Percentiles rank a stretch among this genome's conserved stretches.
These are phyloP conservation scores for Ceratocystis variospora DNA, from an alignment of 2,329 filamentous ascomycete genomes.

Conservation along the genomic window DNA sequence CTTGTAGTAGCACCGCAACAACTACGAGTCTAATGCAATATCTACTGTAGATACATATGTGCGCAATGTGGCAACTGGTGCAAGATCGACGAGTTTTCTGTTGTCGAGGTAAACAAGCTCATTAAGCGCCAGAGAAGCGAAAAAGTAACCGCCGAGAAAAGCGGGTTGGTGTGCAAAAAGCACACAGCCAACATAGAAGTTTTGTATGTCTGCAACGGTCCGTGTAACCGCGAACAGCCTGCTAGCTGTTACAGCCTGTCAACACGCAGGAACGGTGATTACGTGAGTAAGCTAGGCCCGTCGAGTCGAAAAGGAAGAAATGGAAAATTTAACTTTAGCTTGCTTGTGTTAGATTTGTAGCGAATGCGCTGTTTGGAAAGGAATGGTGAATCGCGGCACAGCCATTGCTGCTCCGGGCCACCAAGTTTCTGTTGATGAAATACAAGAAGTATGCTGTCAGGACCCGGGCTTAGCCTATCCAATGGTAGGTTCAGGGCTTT, in stretches of 20 bases:
- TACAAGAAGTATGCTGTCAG: not conserved
- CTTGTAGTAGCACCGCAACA: not conserved
- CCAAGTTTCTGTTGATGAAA: not conserved
- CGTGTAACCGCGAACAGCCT: constrained; percentile 24
- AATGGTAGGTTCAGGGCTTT: not conserved
- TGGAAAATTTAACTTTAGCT: not conserved
- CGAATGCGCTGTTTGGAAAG: not conserved
- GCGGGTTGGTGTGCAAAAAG: constrained; percentile 28
- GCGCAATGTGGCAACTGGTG: constrained; percentile 29
- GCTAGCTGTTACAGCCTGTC: constrained; percentile 25
- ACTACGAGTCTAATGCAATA: not conserved
- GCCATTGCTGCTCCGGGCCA: not conserved
- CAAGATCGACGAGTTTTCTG: constrained; percentile 25
- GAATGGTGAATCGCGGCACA: not conserved
- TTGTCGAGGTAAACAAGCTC: constrained; percentile 25
- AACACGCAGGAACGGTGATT: constrained; percentile 23
- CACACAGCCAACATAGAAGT: constrained; percentile 23
- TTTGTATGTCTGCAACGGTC: constrained; percentile 26
- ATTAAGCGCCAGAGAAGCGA: constrained; percentile 18
- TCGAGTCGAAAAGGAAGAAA: too few relatives aligned
- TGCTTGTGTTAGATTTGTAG: not conserved
- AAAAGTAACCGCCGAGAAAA: constrained; percentile 24
- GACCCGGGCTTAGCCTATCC: not conserved
- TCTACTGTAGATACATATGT: constrained; percentile 21
- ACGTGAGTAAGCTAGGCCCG: constrained; percentile 23